Evolutionary conservation across 1,139 yeast species (phyloP).

Genomic region (Williopsis jadinii): DNA sequence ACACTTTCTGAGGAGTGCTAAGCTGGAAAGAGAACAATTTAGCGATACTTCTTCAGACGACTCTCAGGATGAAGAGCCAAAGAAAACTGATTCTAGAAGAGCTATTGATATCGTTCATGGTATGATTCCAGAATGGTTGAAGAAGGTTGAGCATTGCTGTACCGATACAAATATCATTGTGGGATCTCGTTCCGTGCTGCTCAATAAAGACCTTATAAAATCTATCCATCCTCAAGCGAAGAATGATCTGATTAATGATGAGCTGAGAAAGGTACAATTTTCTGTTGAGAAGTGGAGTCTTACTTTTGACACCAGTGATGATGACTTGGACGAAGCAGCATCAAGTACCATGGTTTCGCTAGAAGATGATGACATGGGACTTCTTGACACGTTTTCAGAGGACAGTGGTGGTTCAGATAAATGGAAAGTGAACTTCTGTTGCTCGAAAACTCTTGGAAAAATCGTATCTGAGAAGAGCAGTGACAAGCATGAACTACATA

Average conservation of each 20-base stretch:
- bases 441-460: slow-evolving; percentile 19
- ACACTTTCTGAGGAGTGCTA: slow-evolving; percentile 4
- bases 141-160: slow-evolving; percentile 6
- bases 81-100: slow-evolving; percentile 1
- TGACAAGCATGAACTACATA: slow-evolving; percentile 20
- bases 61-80: background rate
- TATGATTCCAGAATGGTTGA: slow-evolving; percentile 17
- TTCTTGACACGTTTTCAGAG: slow-evolving; percentile 23
- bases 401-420: slow-evolving; percentile 2
- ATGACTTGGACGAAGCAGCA: background rate
- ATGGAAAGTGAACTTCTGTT: slow-evolving; percentile 10
- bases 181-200: slow-evolving; percentile 57
- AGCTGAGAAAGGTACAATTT: slow-evolving; percentile 32
- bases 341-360: slow-evolving; percentile 7
- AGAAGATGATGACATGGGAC: slow-evolving; percentile 27
- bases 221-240: slow-evolving; percentile 29
- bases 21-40: background rate
- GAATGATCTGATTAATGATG: slow-evolving; percentile 35
- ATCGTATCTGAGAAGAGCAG: slow-evolving; percentile 27
- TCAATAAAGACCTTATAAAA: slow-evolving; percentile 37
- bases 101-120: slow-evolving; percentile 12
- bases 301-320: slow-evolving; percentile 4
- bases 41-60: background rate
- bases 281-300: slow-evolving; percentile 18
- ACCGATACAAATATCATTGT: slow-evolving; percentile 29